Percentiles rank a stretch among this genome's conserved stretches.
These are phyloP conservation scores for Ambrosia artemisiifolia DNA, from an alignment of 129 eudicot genomes.

Conservation along the genomic window DNA sequence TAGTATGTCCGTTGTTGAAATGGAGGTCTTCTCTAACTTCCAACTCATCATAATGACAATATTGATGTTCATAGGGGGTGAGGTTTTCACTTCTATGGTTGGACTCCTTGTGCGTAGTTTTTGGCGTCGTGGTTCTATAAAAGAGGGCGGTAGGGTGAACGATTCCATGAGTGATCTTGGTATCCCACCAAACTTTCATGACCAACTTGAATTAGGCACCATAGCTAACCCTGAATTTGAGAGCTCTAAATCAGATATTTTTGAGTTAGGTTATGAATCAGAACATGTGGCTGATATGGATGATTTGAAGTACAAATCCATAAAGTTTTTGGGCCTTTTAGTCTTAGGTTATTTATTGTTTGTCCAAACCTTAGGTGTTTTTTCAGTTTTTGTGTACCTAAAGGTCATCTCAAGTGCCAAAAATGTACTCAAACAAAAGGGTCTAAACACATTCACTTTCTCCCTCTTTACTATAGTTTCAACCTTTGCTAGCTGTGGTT, in stretches of 20 bases:
- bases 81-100: slow-evolving; percentile 66
- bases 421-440: slow-evolving; percentile 45
- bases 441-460: slow-evolving; percentile 42
- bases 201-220: slow-evolving; percentile 25
- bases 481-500: slow-evolving; percentile 76
- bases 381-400: slow-evolving; percentile 37
- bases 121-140: slow-evolving; percentile 20
- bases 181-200: slow-evolving; percentile 21
- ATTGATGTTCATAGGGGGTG: slow-evolving; percentile 67
- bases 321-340: slow-evolving; percentile 46
- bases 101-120: slow-evolving; percentile 32
- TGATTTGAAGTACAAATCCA: slow-evolving; percentile 39
- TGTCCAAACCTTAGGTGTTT: slow-evolving; percentile 41
- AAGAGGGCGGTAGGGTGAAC: slow-evolving; percentile 22
- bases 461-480: slow-evolving; percentile 60
- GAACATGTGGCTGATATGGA: slow-evolving; percentile 1
- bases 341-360: slow-evolving; percentile 49
- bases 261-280: background rate
- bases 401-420: slow-evolving; percentile 40
- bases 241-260: slow-evolving; percentile 31
- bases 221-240: slow-evolving; percentile 24
- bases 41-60: slow-evolving; percentile 57
- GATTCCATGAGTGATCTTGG: slow-evolving; percentile 29
- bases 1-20: slow-evolving; percentile 73
- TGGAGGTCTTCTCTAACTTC: slow-evolving; percentile 70